Percentiles rank a stretch among this genome's conserved stretches.
phyloP scores from a whole-genome alignment of 169 alveolate species.

The Perkinsus chesapeaki region DNA sequence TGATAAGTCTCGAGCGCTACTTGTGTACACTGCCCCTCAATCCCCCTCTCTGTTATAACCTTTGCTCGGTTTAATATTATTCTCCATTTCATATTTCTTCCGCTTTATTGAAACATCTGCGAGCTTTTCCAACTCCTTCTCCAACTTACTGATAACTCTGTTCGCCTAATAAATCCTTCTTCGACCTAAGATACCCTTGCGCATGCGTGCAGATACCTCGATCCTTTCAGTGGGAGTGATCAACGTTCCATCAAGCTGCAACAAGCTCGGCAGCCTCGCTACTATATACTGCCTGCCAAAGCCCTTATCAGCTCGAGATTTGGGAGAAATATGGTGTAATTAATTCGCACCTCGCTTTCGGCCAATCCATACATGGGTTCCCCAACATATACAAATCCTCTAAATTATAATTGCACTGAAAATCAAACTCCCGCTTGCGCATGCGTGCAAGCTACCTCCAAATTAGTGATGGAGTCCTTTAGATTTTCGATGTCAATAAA shows the following conservation, averaged over 20 bases:
- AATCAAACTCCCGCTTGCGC: not conserved
- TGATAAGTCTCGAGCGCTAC: too few species aligned
- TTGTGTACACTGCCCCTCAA: too few species aligned
- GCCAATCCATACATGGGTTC: conserved; percentile 76
- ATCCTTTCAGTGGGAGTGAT: conserved; percentile 65
- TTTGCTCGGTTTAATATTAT: not conserved
- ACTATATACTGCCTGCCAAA: conserved; percentile 43
- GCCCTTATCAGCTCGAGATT: not conserved
- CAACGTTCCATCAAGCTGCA: conserved; percentile 64
- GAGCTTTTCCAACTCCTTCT: not conserved
- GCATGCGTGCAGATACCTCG: not conserved
- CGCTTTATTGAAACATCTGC: not conserved
- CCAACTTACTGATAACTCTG: not conserved
- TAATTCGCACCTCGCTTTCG: conserved; percentile 37
- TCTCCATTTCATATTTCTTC: not conserved
- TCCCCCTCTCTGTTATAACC: not conserved
- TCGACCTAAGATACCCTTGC: not conserved
- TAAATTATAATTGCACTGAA: conserved; percentile 6
- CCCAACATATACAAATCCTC: conserved; percentile 80
- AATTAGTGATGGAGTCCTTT: conserved; percentile 53
- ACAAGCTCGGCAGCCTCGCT: conserved; percentile 54
- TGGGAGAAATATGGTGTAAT: conserved; percentile 1
- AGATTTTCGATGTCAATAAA: conserved; percentile 68
- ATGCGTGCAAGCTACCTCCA: conserved; percentile 24
- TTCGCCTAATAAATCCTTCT: not conserved